Percentiles rank a stretch among this genome's conserved stretches.
Evolutionary conservation across 768 basidiomycete species (phyloP).

Genomic region (Cystofilobasidium bisporidii): DNA sequence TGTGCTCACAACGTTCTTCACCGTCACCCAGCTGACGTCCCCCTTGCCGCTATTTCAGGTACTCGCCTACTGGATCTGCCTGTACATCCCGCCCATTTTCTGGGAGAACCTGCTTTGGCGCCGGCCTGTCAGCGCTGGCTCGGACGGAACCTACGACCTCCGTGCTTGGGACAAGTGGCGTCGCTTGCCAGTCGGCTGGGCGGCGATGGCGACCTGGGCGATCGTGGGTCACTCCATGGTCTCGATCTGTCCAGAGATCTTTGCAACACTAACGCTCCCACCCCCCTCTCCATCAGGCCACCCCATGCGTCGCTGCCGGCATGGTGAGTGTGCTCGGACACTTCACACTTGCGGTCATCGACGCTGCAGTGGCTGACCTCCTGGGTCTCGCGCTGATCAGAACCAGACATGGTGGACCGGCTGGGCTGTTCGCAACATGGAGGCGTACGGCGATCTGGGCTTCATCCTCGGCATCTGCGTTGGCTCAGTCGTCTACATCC

Average conservation of each 20-base stretch:
- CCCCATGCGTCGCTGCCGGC: constrained; percentile 9
- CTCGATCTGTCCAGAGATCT: no score
- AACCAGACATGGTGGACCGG: constrained; percentile 23
- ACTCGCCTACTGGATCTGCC: constrained; percentile 19
- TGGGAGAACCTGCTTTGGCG: constrained; percentile 21
- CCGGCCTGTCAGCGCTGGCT: constrained; percentile 5
- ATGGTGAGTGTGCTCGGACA: neutral
- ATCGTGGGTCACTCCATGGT: neutral
- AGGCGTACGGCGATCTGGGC: constrained; percentile 20
- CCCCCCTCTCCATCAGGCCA: neutral
- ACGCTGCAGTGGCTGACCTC: no score
- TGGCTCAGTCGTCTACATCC: neutral
- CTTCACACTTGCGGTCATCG: no score
- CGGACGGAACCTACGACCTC: constrained; percentile 19
- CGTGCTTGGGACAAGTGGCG: constrained; percentile 13
- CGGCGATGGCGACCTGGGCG: constrained; percentile 10
- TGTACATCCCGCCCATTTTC: constrained; percentile 17
- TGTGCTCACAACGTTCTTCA: no score
- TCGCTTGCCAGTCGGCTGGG: constrained; percentile 15
- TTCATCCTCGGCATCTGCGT: constrained; percentile 18
- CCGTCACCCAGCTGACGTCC: no score
- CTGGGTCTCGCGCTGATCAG: no score
- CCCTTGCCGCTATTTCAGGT: neutral
- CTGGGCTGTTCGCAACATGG: constrained; percentile 18
- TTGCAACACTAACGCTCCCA: no score